Evolutionary conservation across 2,329 filamentous ascomycete species (phyloP).

Genomic region (Scytalidium sp.): DNA sequence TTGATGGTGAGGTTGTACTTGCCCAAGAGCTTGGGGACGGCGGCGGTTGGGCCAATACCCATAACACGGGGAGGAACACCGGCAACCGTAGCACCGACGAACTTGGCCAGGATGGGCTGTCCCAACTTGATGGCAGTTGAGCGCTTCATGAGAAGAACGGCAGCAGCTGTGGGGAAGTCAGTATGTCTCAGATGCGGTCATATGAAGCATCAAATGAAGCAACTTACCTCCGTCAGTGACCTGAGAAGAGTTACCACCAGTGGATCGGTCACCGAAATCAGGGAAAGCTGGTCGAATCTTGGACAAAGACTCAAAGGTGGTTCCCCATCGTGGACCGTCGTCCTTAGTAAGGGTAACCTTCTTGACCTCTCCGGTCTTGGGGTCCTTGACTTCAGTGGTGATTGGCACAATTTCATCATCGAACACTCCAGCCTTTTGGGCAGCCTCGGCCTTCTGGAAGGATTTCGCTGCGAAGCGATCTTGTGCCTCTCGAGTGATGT

Average conservation of each 20-base stretch:
- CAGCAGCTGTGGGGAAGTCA: slow-evolving; percentile 57
- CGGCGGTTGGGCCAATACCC: slow-evolving; percentile 89
- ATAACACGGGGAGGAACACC: slow-evolving; percentile 88
- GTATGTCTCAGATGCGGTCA: not conserved
- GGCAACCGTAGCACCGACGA: slow-evolving; percentile 75
- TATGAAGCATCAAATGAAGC: not conserved
- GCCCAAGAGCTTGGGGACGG: slow-evolving; percentile 82
- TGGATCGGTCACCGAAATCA: slow-evolving; percentile 81
- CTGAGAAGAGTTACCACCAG: slow-evolving; percentile 91
- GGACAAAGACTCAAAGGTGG: slow-evolving; percentile 74
- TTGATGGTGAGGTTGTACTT: slow-evolving; percentile 79
- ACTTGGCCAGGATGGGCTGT: slow-evolving; percentile 86
- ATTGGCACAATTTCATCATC: slow-evolving; percentile 94
- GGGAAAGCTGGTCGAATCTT: slow-evolving; percentile 93
- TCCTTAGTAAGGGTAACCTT: slow-evolving; percentile 79
- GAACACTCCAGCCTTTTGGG: slow-evolving; percentile 88
- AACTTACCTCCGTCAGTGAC: slow-evolving; percentile 80
- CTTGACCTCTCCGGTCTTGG: slow-evolving; percentile 75
- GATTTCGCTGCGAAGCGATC: slow-evolving; percentile 85
- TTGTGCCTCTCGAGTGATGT: slow-evolving; percentile 74
- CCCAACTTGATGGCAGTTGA: slow-evolving; percentile 80
- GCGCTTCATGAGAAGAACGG: slow-evolving; percentile 89
- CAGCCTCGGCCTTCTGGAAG: slow-evolving; percentile 81
- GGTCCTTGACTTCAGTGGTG: slow-evolving; percentile 75
- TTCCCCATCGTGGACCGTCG: slow-evolving; percentile 88